phyloP scores from a whole-genome alignment of 768 basidiomycete genomes.

The Termitomyces sp. region DNA sequence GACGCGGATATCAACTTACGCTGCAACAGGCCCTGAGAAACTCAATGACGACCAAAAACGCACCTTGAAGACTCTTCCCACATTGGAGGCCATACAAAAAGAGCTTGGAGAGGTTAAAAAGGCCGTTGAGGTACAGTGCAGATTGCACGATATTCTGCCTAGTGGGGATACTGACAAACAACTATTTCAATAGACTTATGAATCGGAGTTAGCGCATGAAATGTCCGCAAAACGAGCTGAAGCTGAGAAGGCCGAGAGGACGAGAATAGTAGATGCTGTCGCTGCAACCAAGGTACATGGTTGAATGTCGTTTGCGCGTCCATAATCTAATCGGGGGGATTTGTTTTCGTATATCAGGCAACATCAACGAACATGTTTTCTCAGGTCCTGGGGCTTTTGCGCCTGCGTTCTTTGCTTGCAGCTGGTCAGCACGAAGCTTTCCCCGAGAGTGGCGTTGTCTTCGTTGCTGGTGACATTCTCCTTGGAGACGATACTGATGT shows the following conservation, averaged over 20 bases:
- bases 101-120: constrained; percentile 84
- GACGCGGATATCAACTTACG: constrained; percentile 72
- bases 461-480: constrained; percentile 47
- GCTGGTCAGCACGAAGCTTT: constrained; percentile 38
- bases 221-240: constrained; percentile 49
- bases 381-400: constrained; percentile 54
- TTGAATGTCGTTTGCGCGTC: not conserved
- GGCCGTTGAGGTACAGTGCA: constrained; percentile 62
- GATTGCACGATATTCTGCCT: not conserved
- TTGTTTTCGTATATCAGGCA: constrained; percentile 29
- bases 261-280: constrained; percentile 51
- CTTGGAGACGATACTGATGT: constrained; percentile 47
- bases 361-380: constrained; percentile 36
- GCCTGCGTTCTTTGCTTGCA: constrained; percentile 47
- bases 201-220: constrained; percentile 58
- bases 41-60: constrained; percentile 88
- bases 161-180: constrained; percentile 6
- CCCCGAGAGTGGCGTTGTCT: constrained; percentile 50
- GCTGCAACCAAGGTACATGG: constrained; percentile 51
- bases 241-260: constrained; percentile 49
- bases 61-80: constrained; percentile 64
- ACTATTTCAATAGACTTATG: constrained; percentile 42
- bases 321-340: not conserved
- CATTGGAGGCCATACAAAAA: constrained; percentile 72
- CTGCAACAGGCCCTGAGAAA: constrained; percentile 59